Evolutionary conservation across 2,329 filamentous ascomycete genomes (phyloP).

Genomic region (Cladorrhinum sp.): DNA sequence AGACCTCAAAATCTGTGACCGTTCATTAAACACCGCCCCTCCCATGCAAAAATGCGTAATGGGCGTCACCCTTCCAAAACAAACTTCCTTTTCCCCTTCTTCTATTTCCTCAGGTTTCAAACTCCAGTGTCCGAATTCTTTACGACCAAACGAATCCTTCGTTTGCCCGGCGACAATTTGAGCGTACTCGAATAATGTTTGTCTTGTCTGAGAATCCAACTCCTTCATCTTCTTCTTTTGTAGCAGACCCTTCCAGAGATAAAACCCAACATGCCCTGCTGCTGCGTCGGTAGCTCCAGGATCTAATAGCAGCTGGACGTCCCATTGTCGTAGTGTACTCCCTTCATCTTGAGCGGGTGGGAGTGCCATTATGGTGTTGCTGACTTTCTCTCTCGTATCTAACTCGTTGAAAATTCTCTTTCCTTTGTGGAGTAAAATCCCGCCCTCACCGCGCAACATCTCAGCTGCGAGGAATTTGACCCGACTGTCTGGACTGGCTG

Average conservation of each 20-base stretch:
- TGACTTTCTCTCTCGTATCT: constrained; percentile 56
- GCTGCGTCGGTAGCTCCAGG: constrained; percentile 53
- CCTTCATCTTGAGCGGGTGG: constrained; percentile 29
- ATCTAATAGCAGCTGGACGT: constrained; percentile 57
- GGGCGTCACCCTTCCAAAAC: constrained; percentile 59
- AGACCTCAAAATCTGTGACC: constrained; percentile 48
- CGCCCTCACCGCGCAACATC: constrained; percentile 60
- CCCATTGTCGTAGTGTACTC: constrained; percentile 49
- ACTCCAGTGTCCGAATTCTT: constrained; percentile 54
- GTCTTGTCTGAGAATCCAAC: constrained; percentile 39
- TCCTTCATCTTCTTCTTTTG: constrained; percentile 53
- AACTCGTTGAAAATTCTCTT: constrained; percentile 62
- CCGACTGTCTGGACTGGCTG: constrained; percentile 39
- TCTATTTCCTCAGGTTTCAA: constrained; percentile 43
- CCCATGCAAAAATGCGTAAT: constrained; percentile 68
- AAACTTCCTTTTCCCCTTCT: constrained; percentile 48
- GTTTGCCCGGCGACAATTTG: constrained; percentile 39
- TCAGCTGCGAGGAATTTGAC: constrained; percentile 65
- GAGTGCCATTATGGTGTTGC: constrained; percentile 47
- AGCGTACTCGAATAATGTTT: constrained; percentile 49
- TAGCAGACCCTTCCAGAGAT: constrained; percentile 60
- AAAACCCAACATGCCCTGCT: constrained; percentile 59
- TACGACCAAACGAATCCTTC: constrained; percentile 47
- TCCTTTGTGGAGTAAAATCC: constrained; percentile 50
- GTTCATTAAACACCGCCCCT: constrained; percentile 55